Conservation (phyloP, 1,284 basidiomycete species). For the Cryptococcus sp. region DNA sequence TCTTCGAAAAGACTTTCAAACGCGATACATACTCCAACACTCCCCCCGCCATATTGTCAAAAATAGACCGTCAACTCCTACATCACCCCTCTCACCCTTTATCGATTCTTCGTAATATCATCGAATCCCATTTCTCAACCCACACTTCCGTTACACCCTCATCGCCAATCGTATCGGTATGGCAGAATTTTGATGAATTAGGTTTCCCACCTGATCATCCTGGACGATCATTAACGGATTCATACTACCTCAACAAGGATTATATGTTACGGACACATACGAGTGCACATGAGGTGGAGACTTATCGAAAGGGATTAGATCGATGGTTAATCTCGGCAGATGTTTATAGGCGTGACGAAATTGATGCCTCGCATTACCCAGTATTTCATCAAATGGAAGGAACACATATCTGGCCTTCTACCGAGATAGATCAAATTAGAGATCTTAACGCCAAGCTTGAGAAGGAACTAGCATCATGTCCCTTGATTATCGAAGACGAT, state of each 20-base stretch:
- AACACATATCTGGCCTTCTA: conserved; percentile 64
- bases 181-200: conserved; percentile 95
- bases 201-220: conserved; percentile 93
- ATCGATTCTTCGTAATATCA: conserved; percentile 72
- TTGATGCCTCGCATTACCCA: conserved; percentile 94
- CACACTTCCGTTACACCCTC: conserved; percentile 57
- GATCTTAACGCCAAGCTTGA: conserved; percentile 58
- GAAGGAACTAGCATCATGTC: conserved; percentile 59
- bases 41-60: conserved; percentile 75
- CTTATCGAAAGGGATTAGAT: conserved; percentile 70
- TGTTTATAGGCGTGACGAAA: conserved; percentile 97
- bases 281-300: conserved; percentile 93
- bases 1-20: conserved; percentile 53
- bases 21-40: conserved; percentile 78
- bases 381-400: conserved; percentile 99
- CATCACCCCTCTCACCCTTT: conserved; percentile 76
- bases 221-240: conserved; percentile 82
- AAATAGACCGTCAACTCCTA: conserved; percentile 68
- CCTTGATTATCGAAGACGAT: conserved; percentile 81
- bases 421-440: conserved; percentile 49
- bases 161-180: conserved; percentile 83
- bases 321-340: conserved; percentile 94
- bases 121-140: conserved; percentile 75
- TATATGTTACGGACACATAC: conserved; percentile 96
- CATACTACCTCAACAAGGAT: conserved; percentile 89